Evolutionary conservation across 2,329 filamentous ascomycete genomes (phyloP), one percentile per base, ranked within the genome.

Genomic region (Neonectria ditissima): DNA sequence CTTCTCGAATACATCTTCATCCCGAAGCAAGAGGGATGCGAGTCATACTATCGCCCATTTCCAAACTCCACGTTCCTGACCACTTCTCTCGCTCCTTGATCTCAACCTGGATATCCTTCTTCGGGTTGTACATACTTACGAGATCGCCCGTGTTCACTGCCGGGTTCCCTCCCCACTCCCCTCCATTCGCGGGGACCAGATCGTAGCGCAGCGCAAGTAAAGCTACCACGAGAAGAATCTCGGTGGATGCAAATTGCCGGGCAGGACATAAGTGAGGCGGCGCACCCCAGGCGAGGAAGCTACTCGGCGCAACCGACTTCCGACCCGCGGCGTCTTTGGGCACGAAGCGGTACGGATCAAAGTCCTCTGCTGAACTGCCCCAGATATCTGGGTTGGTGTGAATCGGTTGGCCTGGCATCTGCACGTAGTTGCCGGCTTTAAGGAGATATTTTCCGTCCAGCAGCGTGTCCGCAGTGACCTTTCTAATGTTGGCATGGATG

Each of bases 301-400:
- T 75, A 22, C 75, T 72, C 0, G 78, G 78, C 3, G 75, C 66
- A 22, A 78, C 73, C 13, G 67, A 48, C 5, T 75, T 65, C 1
- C 59, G 58, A 0, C 61, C 18, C 41, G 6, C 2, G 11, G 6
- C 51, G 1, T 56, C 50, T 24, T 63, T 67, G 1, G 59, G 62
- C n/a, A 60, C 16, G 13, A 71, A 71, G 0, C 69, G 66, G 16
- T 65, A 58, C 0, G 69, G 66, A 5, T 71, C 69, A 1, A 71
- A 71, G 2, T 48, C 10, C 2, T 65, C 72, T 0, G 69, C 77
- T 0, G 75, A 71, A 0, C 69, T 63, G 1, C 78, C 79, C 79
- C 79, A 81, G 9, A 77, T 69, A 0, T 56, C 41, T 1, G 70
- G 66, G 58, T 75, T 76, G 4, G 71, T 70, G 59, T 78, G 73